These are phyloP conservation scores for Grammothele lineata DNA, from an alignment of 768 basidiomycete species.

Conservation along the genomic window DNA sequence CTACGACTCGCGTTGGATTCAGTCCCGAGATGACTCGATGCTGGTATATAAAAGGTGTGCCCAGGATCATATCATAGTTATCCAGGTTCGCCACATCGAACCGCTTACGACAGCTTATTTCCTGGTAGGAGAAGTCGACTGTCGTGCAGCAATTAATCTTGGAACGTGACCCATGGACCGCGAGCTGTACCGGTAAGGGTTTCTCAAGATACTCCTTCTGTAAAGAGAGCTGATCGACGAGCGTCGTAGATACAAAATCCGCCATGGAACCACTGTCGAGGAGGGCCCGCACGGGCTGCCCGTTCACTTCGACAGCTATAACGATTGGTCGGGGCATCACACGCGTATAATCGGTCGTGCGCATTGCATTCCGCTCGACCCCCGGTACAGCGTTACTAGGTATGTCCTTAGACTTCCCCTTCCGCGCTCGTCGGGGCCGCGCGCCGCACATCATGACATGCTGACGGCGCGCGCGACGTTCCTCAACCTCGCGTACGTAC, in stretches of 20 bases:
- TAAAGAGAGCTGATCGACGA: constrained; percentile 35
- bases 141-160: constrained; percentile 29
- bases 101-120: constrained; percentile 22
- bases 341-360: constrained; percentile 13
- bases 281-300: constrained; percentile 29
- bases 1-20: constrained; percentile 16
- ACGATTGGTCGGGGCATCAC: constrained; percentile 31
- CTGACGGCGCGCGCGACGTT: too few species aligned
- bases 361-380: constrained; percentile 14
- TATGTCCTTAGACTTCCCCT: too few species aligned
- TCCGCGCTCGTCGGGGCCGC: too few species aligned
- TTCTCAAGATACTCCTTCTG: constrained; percentile 21
- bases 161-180: constrained; percentile 36
- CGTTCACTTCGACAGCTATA: constrained; percentile 30
- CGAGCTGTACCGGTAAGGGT: constrained; percentile 35
- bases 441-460: not conserved
- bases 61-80: constrained; percentile 27
- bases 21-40: constrained; percentile 18
- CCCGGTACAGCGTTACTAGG: too few species aligned
- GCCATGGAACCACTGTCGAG: constrained; percentile 36
- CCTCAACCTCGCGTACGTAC: too few species aligned
- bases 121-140: constrained; percentile 31
- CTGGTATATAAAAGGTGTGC: constrained; percentile 30
- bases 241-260: constrained; percentile 36
- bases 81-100: constrained; percentile 27